A percentile compares a stretch with the other conserved stretches of the same genome.
Evolutionary conservation across 192 early-diverging fungal species (phyloP).

Genomic region (Helicostylum pulchrum): DNA sequence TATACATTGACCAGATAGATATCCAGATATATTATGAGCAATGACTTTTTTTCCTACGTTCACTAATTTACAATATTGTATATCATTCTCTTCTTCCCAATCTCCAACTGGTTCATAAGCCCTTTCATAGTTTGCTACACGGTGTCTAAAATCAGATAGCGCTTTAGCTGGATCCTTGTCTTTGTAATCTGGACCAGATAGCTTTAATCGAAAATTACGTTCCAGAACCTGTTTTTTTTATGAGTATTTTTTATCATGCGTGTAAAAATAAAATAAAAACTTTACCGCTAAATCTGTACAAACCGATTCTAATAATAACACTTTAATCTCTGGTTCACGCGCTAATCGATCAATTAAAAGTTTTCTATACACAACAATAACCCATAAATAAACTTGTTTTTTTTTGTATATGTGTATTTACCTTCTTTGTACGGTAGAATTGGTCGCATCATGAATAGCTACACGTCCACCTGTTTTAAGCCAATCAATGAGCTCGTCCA

Average conservation of each 20-base stretch:
- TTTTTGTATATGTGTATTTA: conserved; percentile 8
- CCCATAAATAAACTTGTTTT: not conserved
- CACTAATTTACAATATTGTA: conserved; percentile 92
- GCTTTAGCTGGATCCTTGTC: conserved; percentile 76
- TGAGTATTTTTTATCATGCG: not conserved
- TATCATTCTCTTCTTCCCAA: conserved; percentile 77
- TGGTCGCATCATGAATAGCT: conserved; percentile 94
- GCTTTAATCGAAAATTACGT: conserved; percentile 85
- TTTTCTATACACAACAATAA: conserved; percentile 25
- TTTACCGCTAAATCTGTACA: conserved; percentile 67
- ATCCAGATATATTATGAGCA: conserved; percentile 92
- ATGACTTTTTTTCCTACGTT: conserved; percentile 97
- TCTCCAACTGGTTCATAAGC: conserved; percentile 85
- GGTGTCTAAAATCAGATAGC: conserved; percentile 78
- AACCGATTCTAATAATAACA: conserved; percentile 82
- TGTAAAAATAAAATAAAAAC: not conserved
- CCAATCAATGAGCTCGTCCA: conserved; percentile 92
- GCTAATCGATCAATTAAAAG: conserved; percentile 59
- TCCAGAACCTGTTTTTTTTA: conserved; percentile 54
- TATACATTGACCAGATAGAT: conserved; percentile 88
- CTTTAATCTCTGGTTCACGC: conserved; percentile 60
- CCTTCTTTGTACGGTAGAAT: conserved; percentile 84
- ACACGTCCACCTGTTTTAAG: conserved; percentile 83
- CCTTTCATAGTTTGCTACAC: conserved; percentile 89
- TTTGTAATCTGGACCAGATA: conserved; percentile 90